phyloP scores from a whole-genome alignment of 2,329 filamentous ascomycete genomes.

The Didymella segeticola region DNA sequence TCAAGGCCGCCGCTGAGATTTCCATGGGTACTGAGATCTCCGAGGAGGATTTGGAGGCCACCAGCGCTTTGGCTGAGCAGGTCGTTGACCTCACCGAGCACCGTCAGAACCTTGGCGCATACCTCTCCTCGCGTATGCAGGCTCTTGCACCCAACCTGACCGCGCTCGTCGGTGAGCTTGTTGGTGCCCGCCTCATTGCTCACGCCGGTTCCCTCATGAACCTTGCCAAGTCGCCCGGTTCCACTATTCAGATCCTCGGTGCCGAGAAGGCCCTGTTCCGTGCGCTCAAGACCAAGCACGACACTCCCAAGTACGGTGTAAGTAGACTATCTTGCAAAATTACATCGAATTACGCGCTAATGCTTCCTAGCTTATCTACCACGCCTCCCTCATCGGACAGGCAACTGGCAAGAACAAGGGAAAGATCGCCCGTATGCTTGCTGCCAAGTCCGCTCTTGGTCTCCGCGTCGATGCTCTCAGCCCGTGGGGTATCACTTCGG shows the following conservation, averaged over 20 bases:
- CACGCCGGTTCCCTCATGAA: slow-evolving; percentile 94
- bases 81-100: slow-evolving; percentile 86
- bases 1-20: slow-evolving; percentile 94
- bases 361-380: slow-evolving; percentile 68
- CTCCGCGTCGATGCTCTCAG: slow-evolving; percentile 89
- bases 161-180: slow-evolving; percentile 87
- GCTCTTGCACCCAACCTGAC: slow-evolving; percentile 97
- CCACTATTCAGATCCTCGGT: slow-evolving; percentile 96
- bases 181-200: slow-evolving; percentile 92
- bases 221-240: slow-evolving; percentile 92
- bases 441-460: slow-evolving; percentile 91
- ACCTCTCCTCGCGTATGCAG: slow-evolving; percentile 91
- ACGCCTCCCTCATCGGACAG: slow-evolving; percentile 79
- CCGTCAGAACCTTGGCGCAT: slow-evolving; percentile 84
- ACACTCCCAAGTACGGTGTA: slow-evolving; percentile 92
- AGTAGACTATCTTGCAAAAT: slow-evolving; percentile 42
- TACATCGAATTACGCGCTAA: background rate
- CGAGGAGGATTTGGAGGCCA: slow-evolving; percentile 89
- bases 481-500: slow-evolving; percentile 73
- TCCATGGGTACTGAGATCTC: slow-evolving; percentile 99
- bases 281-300: slow-evolving; percentile 98
- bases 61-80: slow-evolving; percentile 88
- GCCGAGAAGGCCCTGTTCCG: slow-evolving; percentile 99
- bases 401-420: slow-evolving; percentile 99
- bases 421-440: slow-evolving; percentile 96